Percentiles rank a stretch among this genome's conserved stretches.
Evolutionary conservation across 208 protist species (phyloP).

Genomic region (Leishmania turanica): DNA sequence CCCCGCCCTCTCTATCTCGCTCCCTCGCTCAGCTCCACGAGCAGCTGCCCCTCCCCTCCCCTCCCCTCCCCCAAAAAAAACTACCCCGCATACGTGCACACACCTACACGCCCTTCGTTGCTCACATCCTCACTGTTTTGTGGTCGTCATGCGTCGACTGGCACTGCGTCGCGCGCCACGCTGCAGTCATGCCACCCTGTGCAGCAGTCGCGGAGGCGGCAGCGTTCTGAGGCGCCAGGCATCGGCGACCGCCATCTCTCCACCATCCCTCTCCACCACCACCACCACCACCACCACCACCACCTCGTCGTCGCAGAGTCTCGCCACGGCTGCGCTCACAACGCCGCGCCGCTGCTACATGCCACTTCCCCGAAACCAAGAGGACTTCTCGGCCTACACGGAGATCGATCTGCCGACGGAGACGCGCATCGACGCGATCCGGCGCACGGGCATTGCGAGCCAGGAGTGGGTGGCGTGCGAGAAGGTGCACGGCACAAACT

Average conservation of each 20-base stretch:
- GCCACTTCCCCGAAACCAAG: conserved; percentile 72
- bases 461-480: conserved; percentile 88
- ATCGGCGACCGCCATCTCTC: background rate
- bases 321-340: background rate
- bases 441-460: conserved; percentile 53
- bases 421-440: conserved; percentile 81
- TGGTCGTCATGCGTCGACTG: background rate
- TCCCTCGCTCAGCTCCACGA: background rate
- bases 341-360: conserved; percentile 42
- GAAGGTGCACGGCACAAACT: conserved; percentile 91
- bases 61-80: no score
- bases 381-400: conserved; percentile 77
- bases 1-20: background rate
- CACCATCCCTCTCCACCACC: background rate
- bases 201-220: background rate
- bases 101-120: background rate
- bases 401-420: conserved; percentile 87
- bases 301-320: background rate
- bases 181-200: background rate
- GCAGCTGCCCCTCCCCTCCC: no score
- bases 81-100: background rate
- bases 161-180: background rate
- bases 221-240: background rate
- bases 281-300: background rate
- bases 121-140: background rate